These are phyloP conservation scores for Protea cynaroides DNA, from an alignment of 164 flowering plant genomes.

Conservation along the genomic window DNA sequence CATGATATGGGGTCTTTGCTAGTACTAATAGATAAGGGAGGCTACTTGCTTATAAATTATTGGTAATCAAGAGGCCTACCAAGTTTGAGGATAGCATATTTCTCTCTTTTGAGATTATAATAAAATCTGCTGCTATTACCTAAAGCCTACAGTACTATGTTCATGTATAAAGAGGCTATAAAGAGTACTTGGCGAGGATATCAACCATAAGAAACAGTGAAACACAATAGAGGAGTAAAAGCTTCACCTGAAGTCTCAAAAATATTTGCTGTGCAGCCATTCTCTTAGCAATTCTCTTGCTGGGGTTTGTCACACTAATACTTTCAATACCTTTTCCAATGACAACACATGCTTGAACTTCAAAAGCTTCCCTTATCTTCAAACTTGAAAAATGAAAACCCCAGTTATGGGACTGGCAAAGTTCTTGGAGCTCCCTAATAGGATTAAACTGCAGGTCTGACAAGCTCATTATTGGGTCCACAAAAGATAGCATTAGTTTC, in stretches of 20 bases:
- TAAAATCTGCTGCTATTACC: too few relatives aligned
- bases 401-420: constrained; percentile 59
- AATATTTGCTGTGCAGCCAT: constrained; percentile 39
- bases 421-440: constrained; percentile 67
- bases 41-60: too few relatives aligned
- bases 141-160: too few relatives aligned
- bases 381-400: constrained; percentile 22
- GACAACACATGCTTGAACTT: constrained; percentile 47
- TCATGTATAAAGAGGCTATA: too few relatives aligned
- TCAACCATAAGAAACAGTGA: too few relatives aligned
- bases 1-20: too few relatives aligned
- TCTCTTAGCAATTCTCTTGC: constrained; percentile 53
- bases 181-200: too few relatives aligned
- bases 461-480: constrained; percentile 50
- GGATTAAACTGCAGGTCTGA: constrained; percentile 62
- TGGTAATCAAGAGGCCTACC: too few relatives aligned
- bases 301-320: constrained; percentile 39
- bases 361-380: constrained; percentile 32
- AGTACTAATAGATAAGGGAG: too few relatives aligned
- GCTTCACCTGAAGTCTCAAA: constrained; percentile 49
- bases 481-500: constrained; percentile 54
- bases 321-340: constrained; percentile 14
- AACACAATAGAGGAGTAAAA: too few relatives aligned
- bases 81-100: too few relatives aligned
- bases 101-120: too few relatives aligned